A percentile compares a stretch with the other conserved stretches of the same genome.
Conservation (phyloP, 163 green algal genomes). For the Prototheca cutis region DNA sequence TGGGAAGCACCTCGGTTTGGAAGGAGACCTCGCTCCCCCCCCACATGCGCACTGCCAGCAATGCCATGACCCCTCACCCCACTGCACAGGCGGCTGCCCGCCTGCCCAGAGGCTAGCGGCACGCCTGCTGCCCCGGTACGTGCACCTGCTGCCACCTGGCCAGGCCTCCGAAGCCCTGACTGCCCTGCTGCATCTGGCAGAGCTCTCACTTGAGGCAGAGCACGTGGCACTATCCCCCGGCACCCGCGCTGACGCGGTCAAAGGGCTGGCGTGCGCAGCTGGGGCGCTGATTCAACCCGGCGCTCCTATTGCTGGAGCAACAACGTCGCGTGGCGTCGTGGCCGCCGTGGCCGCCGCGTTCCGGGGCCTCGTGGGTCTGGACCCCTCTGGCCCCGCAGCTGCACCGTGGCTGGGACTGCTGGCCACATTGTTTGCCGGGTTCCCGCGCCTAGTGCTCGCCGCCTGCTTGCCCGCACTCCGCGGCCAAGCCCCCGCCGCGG, state of each 20-base stretch:
- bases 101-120: slow-evolving; percentile 28
- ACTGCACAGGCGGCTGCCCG: slow-evolving; percentile 22
- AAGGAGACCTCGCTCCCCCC: background rate
- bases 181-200: slow-evolving; percentile 4
- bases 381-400: too few species aligned
- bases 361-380: too few species aligned
- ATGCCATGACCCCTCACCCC: background rate
- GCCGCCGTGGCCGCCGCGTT: background rate
- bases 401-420: slow-evolving; percentile 9
- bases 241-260: background rate
- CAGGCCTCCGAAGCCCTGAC: slow-evolving; percentile 22
- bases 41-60: too few species aligned
- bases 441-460: slow-evolving; percentile 26
- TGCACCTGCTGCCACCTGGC: slow-evolving; percentile 18
- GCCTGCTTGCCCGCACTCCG: slow-evolving; percentile 26
- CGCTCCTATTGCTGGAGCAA: too few species aligned
- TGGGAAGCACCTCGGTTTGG: background rate
- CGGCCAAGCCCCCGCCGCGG: background rate
- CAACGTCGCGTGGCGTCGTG: too few species aligned
- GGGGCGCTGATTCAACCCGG: background rate
- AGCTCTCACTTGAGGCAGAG: background rate
- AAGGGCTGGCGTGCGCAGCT: background rate
- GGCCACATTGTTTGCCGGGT: slow-evolving; percentile 8
- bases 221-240: background rate
- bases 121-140: slow-evolving; percentile 38